Base-by-base conservation (phyloP, 2,329 filamentous ascomycete genomes). In the Fusarium praegraminearum region DNA sequence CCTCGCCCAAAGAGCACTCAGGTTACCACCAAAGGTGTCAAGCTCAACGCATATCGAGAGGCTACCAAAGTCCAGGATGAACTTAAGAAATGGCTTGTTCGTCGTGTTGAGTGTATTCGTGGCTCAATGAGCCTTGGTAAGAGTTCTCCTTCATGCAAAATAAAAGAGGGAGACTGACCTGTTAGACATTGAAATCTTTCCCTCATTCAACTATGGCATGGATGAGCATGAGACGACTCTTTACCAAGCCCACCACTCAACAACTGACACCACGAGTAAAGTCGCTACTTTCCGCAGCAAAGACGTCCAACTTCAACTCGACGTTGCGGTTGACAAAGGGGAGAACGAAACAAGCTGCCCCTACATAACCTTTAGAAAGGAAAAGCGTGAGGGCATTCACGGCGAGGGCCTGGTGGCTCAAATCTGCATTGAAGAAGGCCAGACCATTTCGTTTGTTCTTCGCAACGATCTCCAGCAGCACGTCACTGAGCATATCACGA, bases 81-180 rank as follows among this genome's bases (percentile, higher is more conserved):
- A 76, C 82, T 93, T 65, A 91, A 91, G 81, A 87, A 87, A 76
- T 91, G 89, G 90, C 80, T 93, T 28, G 87, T 93, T 22, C 83
- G 91, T 50, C 85, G 91, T 57, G 87, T 92, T 2, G 91, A 93
- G 76, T 93, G 91, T 72, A 89, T 92, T 71, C 86, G 91, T 45
- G 91, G 91, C 18, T 79, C 81, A 2, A 83, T 93, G 75, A 85
- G 87, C 49, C 80, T 93, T 26, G 85, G 86, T 88, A 71, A 49
- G 76, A 20, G 12, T 4, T 18, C 15, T 13, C 5, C 6, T 47
- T 5, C 12, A 6, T 32, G 16, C 1, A 35, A 5, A 10, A 41
- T 26, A 24, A 5, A 30, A 44, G 18, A n/a, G 16, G 7, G 41
- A 45, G 33, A 24, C 38, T 68, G 47, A 71, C 55, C 10, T 61